These are phyloP conservation scores for Oryza longistaminata DNA, from an alignment of 176 grass and related monocot genomes.

Conservation along the genomic window DNA sequence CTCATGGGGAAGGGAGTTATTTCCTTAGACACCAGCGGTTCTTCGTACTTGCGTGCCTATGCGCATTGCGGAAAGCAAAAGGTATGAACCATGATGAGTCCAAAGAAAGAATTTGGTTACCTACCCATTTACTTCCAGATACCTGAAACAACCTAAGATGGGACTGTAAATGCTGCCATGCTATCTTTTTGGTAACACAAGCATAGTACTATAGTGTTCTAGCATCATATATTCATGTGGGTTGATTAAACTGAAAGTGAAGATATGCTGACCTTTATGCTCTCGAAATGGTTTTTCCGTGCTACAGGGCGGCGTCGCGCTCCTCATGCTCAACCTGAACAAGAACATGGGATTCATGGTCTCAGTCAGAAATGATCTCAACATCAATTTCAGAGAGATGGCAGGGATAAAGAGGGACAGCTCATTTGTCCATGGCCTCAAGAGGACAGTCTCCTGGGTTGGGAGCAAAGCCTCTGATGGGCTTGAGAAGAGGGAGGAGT, in stretches of 20 bases:
- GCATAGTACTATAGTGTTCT: background rate
- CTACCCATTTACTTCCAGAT: background rate
- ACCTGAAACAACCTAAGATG: background rate
- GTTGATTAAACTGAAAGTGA: conserved; percentile 15
- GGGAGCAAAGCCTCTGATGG: conserved; percentile 76
- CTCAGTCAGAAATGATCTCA: conserved; percentile 67
- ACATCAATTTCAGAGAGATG: conserved; percentile 38
- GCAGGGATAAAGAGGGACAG: conserved; percentile 58
- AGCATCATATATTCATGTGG: background rate
- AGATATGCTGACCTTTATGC: background rate
- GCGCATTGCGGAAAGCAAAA: conserved; percentile 79
- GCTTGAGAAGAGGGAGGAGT: conserved; percentile 71
- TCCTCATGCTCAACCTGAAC: conserved; percentile 92
- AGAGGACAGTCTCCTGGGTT: conserved; percentile 82
- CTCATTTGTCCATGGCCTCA: conserved; percentile 57
- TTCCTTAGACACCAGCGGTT: conserved; percentile 63
- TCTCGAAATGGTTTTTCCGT: background rate
- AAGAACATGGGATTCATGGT: conserved; percentile 59
- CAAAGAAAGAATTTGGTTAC: conserved; percentile 3
- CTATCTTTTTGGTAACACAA: background rate
- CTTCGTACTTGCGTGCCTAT: conserved; percentile 82
- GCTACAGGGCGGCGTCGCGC: conserved; percentile 57
- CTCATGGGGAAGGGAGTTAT: conserved; percentile 88
- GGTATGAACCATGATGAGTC: conserved; percentile 19
- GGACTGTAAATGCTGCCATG: background rate